Evolutionary conservation across 768 basidiomycete species (phyloP).

Genomic region (Trametes gibbosa): DNA sequence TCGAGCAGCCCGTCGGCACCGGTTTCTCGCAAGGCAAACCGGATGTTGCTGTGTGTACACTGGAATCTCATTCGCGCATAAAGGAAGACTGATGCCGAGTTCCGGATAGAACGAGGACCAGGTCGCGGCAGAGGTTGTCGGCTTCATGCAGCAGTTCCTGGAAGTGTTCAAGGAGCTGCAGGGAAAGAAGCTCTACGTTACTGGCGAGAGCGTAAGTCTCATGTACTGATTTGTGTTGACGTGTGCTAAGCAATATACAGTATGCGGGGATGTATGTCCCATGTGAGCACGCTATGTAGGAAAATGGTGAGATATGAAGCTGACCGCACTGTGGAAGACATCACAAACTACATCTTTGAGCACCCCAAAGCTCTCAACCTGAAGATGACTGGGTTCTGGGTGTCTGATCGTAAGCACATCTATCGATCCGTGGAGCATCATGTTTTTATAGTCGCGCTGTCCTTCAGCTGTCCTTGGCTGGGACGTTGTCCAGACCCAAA

Average conservation of each 20-base stretch:
- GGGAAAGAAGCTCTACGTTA: constrained; percentile 65
- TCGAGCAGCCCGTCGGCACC: constrained; percentile 80
- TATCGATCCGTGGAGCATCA: too few species aligned
- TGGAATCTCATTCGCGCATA: background rate
- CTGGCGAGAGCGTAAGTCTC: constrained; percentile 69
- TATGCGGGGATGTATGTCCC: constrained; percentile 73
- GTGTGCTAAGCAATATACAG: constrained; percentile 34
- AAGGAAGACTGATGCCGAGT: too few species aligned
- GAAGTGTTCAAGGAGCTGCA: constrained; percentile 72
- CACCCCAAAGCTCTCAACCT: constrained; percentile 53
- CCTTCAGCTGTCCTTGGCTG: constrained; percentile 27
- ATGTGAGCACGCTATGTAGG: constrained; percentile 35
- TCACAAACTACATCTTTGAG: constrained; percentile 71
- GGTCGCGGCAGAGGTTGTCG: constrained; percentile 52
- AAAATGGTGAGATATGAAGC: background rate
- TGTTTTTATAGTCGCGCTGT: background rate
- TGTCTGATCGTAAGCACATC: constrained; percentile 61
- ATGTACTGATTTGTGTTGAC: background rate
- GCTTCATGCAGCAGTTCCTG: constrained; percentile 75
- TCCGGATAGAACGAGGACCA: constrained; percentile 45
- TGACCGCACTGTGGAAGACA: constrained; percentile 41
- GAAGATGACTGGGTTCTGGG: constrained; percentile 68
- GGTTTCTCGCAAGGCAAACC: constrained; percentile 74
- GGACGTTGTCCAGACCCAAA: constrained; percentile 61
- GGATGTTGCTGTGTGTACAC: constrained; percentile 40